Evolutionary conservation across 306 rosid genomes (phyloP).

Genomic region (Cucurbita argyrosperma): DNA sequence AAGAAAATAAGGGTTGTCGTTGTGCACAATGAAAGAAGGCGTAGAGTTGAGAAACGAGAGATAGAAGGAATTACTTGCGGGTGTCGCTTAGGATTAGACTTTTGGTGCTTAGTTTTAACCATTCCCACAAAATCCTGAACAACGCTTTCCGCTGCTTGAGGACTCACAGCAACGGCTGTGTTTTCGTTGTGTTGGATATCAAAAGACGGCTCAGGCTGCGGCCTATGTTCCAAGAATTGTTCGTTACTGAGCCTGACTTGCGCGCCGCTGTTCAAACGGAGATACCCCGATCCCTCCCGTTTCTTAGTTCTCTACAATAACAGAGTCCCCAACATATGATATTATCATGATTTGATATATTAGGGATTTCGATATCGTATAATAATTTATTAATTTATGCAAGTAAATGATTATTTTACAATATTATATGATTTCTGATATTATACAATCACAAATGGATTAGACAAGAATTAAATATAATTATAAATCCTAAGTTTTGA

Average conservation of each 20-base stretch:
- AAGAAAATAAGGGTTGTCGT: background rate
- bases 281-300: background rate
- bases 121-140: conserved; percentile 7
- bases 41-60: background rate
- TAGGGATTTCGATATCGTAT: background rate
- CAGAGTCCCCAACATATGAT: background rate
- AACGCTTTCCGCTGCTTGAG: background rate
- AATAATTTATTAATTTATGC: too few species aligned
- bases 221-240: background rate
- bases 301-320: background rate
- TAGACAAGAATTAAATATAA: too few species aligned
- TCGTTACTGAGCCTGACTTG: background rate
- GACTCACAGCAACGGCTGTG: background rate
- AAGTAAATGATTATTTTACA: too few species aligned
- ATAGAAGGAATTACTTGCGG: conserved; percentile 12
- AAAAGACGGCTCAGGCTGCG: background rate
- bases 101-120: conserved; percentile 18
- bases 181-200: background rate
- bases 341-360: background rate
- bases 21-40: background rate
- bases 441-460: too few species aligned
- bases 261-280: background rate
- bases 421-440: too few species aligned
- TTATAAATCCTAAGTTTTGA: too few species aligned
- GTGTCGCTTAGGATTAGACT: conserved; percentile 16